phyloP scores from a whole-genome alignment of 768 basidiomycete species.

The Russula olivacea region DNA sequence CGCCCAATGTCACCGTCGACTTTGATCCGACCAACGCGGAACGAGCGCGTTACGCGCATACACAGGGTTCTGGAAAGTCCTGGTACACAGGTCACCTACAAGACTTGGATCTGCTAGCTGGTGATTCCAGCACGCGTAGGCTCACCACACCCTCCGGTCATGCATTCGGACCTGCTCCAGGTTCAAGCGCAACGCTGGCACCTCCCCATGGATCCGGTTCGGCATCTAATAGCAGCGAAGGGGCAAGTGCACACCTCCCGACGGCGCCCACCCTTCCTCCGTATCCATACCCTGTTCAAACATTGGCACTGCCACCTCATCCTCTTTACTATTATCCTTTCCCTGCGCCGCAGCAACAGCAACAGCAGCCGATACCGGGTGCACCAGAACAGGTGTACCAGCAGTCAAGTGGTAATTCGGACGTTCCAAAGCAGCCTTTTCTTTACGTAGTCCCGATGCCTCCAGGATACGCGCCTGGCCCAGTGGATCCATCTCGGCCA shows the following conservation, averaged over 20 bases:
- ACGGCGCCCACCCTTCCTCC: not conserved
- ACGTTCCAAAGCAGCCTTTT: slow-evolving; percentile 8
- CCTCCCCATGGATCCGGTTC: slow-evolving; percentile 14
- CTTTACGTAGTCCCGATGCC: slow-evolving; percentile 22
- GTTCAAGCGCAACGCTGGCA: slow-evolving; percentile 19
- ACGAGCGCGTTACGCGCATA: slow-evolving; percentile 7
- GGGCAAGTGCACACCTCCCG: slow-evolving; percentile 2
- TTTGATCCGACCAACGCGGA: slow-evolving; percentile 19
- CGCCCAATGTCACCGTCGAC: slow-evolving; percentile 22
- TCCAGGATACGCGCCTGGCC: slow-evolving; percentile 6
- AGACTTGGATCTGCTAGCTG: slow-evolving; percentile 19
- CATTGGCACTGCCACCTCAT: slow-evolving; percentile 12
- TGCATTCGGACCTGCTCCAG: slow-evolving; percentile 2
- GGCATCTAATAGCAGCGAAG: slow-evolving; percentile 17
- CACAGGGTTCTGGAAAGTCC: slow-evolving; percentile 5
- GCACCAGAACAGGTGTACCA: not conserved
- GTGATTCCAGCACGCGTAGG: slow-evolving; percentile 2
- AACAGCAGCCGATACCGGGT: not conserved
- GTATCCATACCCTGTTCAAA: slow-evolving; percentile 15
- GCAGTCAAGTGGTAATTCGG: slow-evolving; percentile 14
- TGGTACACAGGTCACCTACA: slow-evolving; percentile 23
- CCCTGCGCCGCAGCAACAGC: not conserved
- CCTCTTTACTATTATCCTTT: slow-evolving; percentile 21
- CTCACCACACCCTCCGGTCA: slow-evolving; percentile 12
- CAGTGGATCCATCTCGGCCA: slow-evolving; percentile 4